Evolutionary conservation across 2,329 filamentous ascomycete genomes (phyloP), one percentile per base, ranked within the genome.

Genomic region (Hysterium pulicare): DNA sequence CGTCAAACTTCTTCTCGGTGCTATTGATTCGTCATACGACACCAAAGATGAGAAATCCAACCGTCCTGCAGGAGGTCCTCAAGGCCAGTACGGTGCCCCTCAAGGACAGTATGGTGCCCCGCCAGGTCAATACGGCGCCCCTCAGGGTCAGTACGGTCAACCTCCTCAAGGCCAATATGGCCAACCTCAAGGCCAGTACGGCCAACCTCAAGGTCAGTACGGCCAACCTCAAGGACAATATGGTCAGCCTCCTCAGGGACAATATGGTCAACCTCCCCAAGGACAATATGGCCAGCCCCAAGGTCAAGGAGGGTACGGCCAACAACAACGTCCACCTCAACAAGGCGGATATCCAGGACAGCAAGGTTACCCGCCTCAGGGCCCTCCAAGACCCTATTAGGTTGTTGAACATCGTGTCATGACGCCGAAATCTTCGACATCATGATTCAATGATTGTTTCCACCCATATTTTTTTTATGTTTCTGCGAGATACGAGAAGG

Each of bases 1-100:
- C 54, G 74, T 82, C 49, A 86, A 86, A 65, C 72, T 86, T 44
- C 77, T 86, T 38, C 76, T 86, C 20, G 82, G 82, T 46, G 77
- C 81, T 28, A 83, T 86, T 56, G 82, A 86, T 55, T 71, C 75
- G 19, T 80, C 78, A 16, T 84, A 84, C 51, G 81, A 84, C 50
- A 75, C 72, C 53, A 81, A 84, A 61, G 81, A 84, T 49, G 82
- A 84, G 63, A 79, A 80, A 61, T 61, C 64, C 5, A 69, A 69
- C 48, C 63, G 62, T 19, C 62, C 62, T 19, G 41, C 50, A n/a
- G 55, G 48, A 5, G 48, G 48, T 24, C 62, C 55, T 15, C 51
- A 40, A 36, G 36, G 38, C 11, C 53, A 50, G 30, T 54, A 56
- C 41, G 51, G 52, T 11, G 44, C 41, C 34, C 59, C 57, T n/a